A percentile compares a stretch with the other conserved stretches of the same genome.
Evolutionary conservation across 2,329 filamentous ascomycete genomes (phyloP).

Genomic region (Trichoderma afroharzianum): DNA sequence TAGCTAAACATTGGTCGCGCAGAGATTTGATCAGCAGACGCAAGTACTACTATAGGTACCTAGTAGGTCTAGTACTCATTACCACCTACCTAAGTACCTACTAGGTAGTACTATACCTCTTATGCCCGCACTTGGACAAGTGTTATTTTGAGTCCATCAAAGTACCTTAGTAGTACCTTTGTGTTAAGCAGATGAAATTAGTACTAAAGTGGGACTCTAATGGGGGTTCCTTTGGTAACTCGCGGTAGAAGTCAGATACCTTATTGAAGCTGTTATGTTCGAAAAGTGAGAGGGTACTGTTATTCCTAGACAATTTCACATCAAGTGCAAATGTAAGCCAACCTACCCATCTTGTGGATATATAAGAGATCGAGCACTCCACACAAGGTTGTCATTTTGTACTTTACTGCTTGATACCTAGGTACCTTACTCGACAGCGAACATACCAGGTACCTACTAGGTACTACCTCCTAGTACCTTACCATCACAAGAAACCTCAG

Average conservation of each 20-base stretch:
- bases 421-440: neutral
- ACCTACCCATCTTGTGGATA: too few relatives aligned
- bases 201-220: neutral
- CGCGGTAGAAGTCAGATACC: neutral
- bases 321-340: neutral
- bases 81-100: too few relatives aligned
- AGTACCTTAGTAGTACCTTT: too few relatives aligned
- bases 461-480: too few relatives aligned
- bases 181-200: neutral
- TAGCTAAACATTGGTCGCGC: neutral
- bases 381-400: neutral
- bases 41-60: neutral
- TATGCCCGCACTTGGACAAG: neutral
- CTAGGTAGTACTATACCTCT: too few relatives aligned
- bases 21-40: neutral
- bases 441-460: too few relatives aligned
- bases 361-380: too few relatives aligned
- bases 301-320: neutral
- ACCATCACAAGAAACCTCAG: too few relatives aligned
- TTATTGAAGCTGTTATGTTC: neutral
- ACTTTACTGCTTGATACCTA: neutral
- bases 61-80: too few relatives aligned
- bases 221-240: neutral
- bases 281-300: neutral
- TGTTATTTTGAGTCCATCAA: neutral